Evolutionary conservation across 1,139 yeast species (phyloP).

Genomic region (Geotrichum bryndzae): DNA sequence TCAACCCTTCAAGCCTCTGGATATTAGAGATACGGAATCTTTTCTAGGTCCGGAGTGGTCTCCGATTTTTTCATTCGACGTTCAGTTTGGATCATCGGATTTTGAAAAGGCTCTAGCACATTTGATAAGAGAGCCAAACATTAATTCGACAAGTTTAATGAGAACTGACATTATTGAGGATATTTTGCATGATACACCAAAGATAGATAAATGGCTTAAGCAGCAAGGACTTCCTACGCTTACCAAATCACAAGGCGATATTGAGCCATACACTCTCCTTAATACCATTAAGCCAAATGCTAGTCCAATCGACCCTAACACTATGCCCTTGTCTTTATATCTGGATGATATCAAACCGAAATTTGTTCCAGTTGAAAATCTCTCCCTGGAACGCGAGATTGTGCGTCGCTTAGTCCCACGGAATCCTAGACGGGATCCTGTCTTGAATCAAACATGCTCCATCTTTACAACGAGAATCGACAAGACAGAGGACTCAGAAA

Average conservation of each 20-base stretch:
- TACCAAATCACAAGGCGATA: neutral
- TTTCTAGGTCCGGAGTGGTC: constrained; percentile 63
- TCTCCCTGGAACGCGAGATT: constrained; percentile 45
- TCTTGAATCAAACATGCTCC: constrained; percentile 79
- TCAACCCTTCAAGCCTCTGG: constrained; percentile 20
- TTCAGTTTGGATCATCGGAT: constrained; percentile 40
- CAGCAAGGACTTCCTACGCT: constrained; percentile 6
- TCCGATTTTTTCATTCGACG: constrained; percentile 27
- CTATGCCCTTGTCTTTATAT: constrained; percentile 35
- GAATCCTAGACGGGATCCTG: constrained; percentile 77
- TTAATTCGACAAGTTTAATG: constrained; percentile 84
- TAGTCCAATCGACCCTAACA: constrained; percentile 12
- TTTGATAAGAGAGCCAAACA: constrained; percentile 77
- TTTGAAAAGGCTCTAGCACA: constrained; percentile 75
- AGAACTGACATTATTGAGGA: constrained; percentile 78
- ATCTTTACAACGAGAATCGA: constrained; percentile 35
- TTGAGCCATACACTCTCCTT: constrained; percentile 8
- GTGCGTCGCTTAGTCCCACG: constrained; percentile 83
- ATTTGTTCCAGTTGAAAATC: constrained; percentile 40
- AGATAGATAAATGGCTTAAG: constrained; percentile 13
- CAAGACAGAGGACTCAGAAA: constrained; percentile 20
- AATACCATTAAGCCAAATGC: constrained; percentile 1
- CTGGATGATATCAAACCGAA: constrained; percentile 53
- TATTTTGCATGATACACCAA: constrained; percentile 15
- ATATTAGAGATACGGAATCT: constrained; percentile 37